phyloP scores from a whole-genome alignment of 371 early-diverging fungal genomes.

The Mucor sp. region DNA sequence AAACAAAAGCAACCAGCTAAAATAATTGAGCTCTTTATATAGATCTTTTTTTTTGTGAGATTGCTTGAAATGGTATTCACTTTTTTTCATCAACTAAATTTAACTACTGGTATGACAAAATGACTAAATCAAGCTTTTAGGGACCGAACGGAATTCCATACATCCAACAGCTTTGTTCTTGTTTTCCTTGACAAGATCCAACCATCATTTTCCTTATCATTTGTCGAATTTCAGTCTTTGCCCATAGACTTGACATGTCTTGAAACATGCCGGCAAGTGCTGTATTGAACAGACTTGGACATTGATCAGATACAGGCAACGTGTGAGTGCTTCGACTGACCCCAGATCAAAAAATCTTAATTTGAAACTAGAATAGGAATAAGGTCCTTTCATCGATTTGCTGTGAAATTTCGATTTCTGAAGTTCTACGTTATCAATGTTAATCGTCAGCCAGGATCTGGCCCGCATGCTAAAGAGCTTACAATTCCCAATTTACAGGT shows the following conservation, averaged over 20 bases:
- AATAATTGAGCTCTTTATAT: neutral
- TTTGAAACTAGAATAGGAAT: neutral
- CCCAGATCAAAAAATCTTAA: neutral
- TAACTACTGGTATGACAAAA: constrained; percentile 7
- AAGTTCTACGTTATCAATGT: neutral
- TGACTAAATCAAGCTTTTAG: constrained; percentile 7
- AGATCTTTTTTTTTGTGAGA: neutral
- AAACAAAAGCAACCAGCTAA: neutral
- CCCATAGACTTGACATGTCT: neutral
- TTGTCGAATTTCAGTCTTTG: constrained; percentile 1
- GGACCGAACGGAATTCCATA: constrained; percentile 16
- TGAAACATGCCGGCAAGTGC: neutral
- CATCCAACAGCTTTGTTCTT: neutral
- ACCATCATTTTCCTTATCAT: neutral
- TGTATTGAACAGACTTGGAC: neutral
- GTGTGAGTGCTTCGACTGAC: neutral
- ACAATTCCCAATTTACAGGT: neutral
- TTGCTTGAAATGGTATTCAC: neutral
- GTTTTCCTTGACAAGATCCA: neutral
- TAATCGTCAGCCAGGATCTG: neutral
- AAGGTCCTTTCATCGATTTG: neutral
- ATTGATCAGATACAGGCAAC: neutral
- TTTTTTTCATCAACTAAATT: neutral
- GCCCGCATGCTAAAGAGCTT: neutral
- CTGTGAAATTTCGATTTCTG: neutral